Conservation (phyloP, 176 grass and related monocot genomes). For the Rhipidocladum racemiflorum region DNA sequence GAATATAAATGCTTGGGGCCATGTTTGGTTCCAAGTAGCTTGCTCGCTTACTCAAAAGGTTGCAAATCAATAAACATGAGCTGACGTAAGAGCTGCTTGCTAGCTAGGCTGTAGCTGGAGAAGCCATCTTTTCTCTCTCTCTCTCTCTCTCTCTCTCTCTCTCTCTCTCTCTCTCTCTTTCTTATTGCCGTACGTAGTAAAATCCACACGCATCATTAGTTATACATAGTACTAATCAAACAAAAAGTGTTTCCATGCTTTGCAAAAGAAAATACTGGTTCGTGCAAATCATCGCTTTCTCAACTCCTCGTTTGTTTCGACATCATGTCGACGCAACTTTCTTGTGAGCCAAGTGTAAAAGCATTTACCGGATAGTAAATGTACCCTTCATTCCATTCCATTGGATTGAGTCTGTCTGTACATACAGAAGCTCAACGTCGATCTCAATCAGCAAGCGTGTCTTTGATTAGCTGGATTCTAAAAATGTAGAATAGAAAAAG, state of each 20-base stretch:
- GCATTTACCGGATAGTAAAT: not conserved
- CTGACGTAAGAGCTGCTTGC: not conserved
- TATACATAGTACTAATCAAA: not conserved
- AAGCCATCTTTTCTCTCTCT: no score
- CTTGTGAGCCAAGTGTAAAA: no score
- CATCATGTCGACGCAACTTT: not conserved
- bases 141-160: no score
- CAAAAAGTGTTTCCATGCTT: not conserved
- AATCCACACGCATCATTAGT: not conserved
- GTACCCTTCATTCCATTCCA: not conserved
- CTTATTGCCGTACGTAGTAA: not conserved
- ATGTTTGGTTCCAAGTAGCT: not conserved
- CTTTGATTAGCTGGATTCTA: no score
- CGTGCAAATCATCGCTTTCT: not conserved
- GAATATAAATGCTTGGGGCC: conserved; percentile 29
- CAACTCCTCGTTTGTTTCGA: not conserved
- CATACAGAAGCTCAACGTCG: not conserved
- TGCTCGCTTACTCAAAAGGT: not conserved
- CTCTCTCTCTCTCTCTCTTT: no score
- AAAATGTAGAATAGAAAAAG: no score
- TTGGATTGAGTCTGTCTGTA: not conserved
- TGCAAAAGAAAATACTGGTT: not conserved
- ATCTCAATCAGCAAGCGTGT: not conserved
- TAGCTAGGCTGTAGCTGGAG: not conserved
- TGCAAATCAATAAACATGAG: not conserved